Percentiles rank a stretch among this genome's conserved stretches.
Evolutionary conservation across 768 basidiomycete species (phyloP).

Genomic region (Phaeotremella skinneri): DNA sequence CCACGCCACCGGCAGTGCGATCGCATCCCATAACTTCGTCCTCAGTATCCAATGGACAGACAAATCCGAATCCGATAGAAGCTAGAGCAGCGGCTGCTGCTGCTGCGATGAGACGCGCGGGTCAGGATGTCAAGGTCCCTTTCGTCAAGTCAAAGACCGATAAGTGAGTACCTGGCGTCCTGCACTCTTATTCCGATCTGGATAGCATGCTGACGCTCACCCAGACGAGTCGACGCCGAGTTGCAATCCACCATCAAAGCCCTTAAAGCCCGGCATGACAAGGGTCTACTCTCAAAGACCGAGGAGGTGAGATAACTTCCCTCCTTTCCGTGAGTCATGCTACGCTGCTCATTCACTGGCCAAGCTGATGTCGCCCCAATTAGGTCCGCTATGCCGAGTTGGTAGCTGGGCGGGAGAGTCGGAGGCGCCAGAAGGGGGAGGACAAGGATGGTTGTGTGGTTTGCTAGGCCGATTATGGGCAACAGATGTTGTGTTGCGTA

Average conservation of each 20-base stretch:
- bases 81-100: constrained; percentile 47
- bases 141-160: constrained; percentile 45
- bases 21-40: constrained; percentile 7
- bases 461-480: constrained; percentile 2
- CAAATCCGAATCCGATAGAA: constrained; percentile 25
- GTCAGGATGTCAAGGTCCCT: constrained; percentile 47
- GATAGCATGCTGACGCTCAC: constrained; percentile 3
- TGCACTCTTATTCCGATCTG: not conserved
- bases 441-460: constrained; percentile 41
- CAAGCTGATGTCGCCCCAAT: not conserved
- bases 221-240: constrained; percentile 46
- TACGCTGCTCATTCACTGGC: constrained; percentile 1
- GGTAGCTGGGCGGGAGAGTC: constrained; percentile 26
- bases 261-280: constrained; percentile 44
- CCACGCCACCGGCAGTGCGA: constrained; percentile 5
- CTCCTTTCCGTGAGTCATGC: not conserved
- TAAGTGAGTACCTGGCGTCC: constrained; percentile 39
- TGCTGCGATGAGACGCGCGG: constrained; percentile 45
- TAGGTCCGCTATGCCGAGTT: constrained; percentile 45
- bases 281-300: constrained; percentile 43
- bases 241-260: constrained; percentile 42
- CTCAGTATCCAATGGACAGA: not conserved
- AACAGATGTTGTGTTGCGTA: not conserved
- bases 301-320: constrained; percentile 46
- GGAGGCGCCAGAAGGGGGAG: constrained; percentile 15